Percentiles rank a stretch among this genome's conserved stretches.
phyloP scores from a whole-genome alignment of 179 eudicot species.

The Sideroxylon spinosum region DNA sequence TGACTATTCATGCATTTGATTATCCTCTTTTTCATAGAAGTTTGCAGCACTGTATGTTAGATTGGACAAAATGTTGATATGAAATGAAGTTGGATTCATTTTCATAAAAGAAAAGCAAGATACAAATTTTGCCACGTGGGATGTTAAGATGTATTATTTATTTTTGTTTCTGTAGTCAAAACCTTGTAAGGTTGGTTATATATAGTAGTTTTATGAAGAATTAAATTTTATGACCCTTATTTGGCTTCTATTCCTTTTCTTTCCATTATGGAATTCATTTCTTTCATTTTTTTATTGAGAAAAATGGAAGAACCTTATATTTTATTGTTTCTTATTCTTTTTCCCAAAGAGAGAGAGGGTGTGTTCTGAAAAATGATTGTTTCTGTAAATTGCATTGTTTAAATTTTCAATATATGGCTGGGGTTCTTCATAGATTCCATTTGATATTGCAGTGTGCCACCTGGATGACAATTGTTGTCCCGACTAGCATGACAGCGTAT shows the following conservation, averaged over 20 bases:
- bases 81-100: background rate
- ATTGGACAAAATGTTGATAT: background rate
- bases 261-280: too few relatives aligned
- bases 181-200: background rate
- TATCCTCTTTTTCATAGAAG: background rate
- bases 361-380: background rate
- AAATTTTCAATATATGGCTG: background rate
- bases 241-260: background rate
- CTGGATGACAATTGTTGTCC: conserved; percentile 97
- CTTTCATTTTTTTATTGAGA: background rate
- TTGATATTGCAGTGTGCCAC: conserved; percentile 77
- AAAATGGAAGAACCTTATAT: background rate
- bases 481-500: conserved; percentile 97
- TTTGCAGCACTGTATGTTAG: background rate
- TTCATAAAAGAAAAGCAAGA: background rate
- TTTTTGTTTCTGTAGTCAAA: too few relatives aligned
- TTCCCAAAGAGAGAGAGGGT: background rate
- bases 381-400: background rate
- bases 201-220: background rate
- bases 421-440: background rate
- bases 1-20: background rate
- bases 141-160: background rate
- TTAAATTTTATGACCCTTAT: background rate
- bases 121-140: background rate
- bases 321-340: background rate